phyloP scores from a whole-genome alignment of 805 yeast species.

The Suhomyces sp. region DNA sequence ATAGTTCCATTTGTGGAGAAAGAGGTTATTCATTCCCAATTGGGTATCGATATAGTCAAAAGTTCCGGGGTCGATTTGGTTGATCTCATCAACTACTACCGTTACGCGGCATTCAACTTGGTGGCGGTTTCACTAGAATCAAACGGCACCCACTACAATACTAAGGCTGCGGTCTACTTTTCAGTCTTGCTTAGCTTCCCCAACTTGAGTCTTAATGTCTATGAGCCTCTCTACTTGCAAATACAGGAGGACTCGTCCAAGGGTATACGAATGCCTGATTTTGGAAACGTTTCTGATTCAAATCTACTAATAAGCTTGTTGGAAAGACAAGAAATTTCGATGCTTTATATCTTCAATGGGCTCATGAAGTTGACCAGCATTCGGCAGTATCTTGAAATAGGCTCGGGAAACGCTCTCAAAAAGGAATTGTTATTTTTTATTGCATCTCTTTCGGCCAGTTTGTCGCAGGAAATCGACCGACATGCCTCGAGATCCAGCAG shows the following conservation, averaged over 20 bases:
- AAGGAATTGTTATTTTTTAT: slow-evolving; percentile 18
- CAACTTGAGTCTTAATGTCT: slow-evolving; percentile 12
- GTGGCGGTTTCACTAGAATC: slow-evolving; percentile 15
- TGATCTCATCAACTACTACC: slow-evolving; percentile 24
- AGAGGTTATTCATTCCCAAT: slow-evolving; percentile 17
- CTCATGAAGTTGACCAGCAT: slow-evolving; percentile 18
- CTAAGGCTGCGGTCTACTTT: slow-evolving; percentile 23
- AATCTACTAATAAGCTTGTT: slow-evolving; percentile 8
- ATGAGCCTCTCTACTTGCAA: slow-evolving; percentile 6
- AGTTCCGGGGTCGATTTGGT: slow-evolving; percentile 12
- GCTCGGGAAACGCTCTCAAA: slow-evolving; percentile 12
- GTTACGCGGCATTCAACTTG: slow-evolving; percentile 28
- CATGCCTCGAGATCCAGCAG: slow-evolving; percentile 23
- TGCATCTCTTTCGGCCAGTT: slow-evolving; percentile 17
- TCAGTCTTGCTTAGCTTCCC: slow-evolving; percentile 23
- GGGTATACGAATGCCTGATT: slow-evolving; percentile 3
- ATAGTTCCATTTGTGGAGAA: slow-evolving; percentile 13
- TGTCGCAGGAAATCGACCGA: slow-evolving; percentile 22
- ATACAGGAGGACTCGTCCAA: slow-evolving; percentile 2
- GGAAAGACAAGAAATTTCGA: slow-evolving; percentile 30
- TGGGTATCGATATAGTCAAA: slow-evolving; percentile 18
- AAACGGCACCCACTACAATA: background rate
- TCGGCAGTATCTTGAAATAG: slow-evolving; percentile 11
- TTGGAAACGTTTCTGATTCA: background rate
- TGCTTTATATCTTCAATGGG: slow-evolving; percentile 25